A percentile compares a stretch with the other conserved stretches of the same genome.
Conservation (phyloP, 345 rosid genomes). For the Salix viminalis region DNA sequence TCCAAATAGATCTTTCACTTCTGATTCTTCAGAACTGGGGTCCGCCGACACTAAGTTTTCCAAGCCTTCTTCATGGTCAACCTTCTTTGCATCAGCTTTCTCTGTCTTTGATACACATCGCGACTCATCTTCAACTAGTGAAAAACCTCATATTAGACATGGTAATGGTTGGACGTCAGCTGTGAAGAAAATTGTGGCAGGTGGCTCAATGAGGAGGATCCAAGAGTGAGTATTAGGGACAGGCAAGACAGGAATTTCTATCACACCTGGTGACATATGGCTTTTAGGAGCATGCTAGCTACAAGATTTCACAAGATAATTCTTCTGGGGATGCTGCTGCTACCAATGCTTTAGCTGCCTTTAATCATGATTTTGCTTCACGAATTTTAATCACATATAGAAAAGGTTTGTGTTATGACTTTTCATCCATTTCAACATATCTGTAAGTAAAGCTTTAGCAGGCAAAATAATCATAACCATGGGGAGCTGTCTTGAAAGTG, state of each 20-base stretch:
- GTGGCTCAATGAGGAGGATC: conserved; percentile 75
- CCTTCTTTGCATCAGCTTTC: conserved; percentile 59
- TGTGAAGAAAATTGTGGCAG: conserved; percentile 60
- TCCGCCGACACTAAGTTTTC: conserved; percentile 37
- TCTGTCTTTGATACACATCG: conserved; percentile 50
- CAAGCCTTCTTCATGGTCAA: conserved; percentile 53
- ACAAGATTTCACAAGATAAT: conserved; percentile 11
- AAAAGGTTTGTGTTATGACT: conserved; percentile 51
- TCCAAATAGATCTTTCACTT: conserved; percentile 33
- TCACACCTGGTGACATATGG: conserved; percentile 69
- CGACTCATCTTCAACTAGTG: conserved; percentile 39
- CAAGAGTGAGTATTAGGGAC: conserved; percentile 84
- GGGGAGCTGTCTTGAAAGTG: conserved; percentile 1
- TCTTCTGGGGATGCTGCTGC: conserved; percentile 29
- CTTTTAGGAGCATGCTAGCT: conserved; percentile 67
- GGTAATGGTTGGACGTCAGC: conserved; percentile 65
- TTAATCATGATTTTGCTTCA: conserved; percentile 69
- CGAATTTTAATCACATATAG: conserved; percentile 72
- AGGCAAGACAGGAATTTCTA: conserved; percentile 56
- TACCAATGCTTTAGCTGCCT: conserved; percentile 46
- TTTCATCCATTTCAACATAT: not conserved
- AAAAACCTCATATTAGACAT: conserved; percentile 23
- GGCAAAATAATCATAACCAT: not conserved
- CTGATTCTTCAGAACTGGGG: conserved; percentile 50
- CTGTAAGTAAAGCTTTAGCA: not conserved